phyloP scores from a whole-genome alignment of 345 rosid genomes.

The Eucalyptus pauciflora region DNA sequence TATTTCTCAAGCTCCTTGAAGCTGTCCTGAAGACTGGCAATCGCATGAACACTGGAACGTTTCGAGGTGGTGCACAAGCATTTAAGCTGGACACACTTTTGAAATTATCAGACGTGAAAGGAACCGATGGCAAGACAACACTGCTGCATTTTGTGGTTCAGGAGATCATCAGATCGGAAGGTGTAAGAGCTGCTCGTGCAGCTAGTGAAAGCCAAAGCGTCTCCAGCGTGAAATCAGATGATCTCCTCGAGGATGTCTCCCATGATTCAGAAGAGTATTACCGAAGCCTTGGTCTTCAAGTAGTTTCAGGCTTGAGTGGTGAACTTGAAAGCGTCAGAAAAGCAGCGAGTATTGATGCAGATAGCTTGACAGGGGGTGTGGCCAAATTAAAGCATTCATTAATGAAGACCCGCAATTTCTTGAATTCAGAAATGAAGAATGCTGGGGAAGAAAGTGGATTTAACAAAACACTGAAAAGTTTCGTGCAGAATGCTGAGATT shows the following conservation, averaged over 20 bases:
- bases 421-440: constrained; percentile 63
- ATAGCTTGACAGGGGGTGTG: constrained; percentile 62
- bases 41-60: constrained; percentile 97
- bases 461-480: constrained; percentile 55
- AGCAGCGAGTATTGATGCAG: constrained; percentile 79
- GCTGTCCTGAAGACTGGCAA: constrained; percentile 99
- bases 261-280: constrained; percentile 57
- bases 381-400: constrained; percentile 55
- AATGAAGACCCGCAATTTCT: constrained; percentile 44
- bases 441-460: constrained; percentile 67
- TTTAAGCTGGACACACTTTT: constrained; percentile 97
- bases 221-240: constrained; percentile 64
- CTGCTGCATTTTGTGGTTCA: constrained; percentile 94
- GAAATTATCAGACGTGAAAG: constrained; percentile 91
- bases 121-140: constrained; percentile 92
- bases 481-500: constrained; percentile 68
- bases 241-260: constrained; percentile 49
- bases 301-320: constrained; percentile 56
- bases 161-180: constrained; percentile 91
- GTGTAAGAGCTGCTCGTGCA: constrained; percentile 72
- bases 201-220: constrained; percentile 58
- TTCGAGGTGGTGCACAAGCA: constrained; percentile 95
- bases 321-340: constrained; percentile 89
- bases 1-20: constrained; percentile 93
- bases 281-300: constrained; percentile 73